These are phyloP conservation scores for Penicillium thymicola DNA, from an alignment of 2,329 filamentous ascomycete species.

Conservation along the genomic window DNA sequence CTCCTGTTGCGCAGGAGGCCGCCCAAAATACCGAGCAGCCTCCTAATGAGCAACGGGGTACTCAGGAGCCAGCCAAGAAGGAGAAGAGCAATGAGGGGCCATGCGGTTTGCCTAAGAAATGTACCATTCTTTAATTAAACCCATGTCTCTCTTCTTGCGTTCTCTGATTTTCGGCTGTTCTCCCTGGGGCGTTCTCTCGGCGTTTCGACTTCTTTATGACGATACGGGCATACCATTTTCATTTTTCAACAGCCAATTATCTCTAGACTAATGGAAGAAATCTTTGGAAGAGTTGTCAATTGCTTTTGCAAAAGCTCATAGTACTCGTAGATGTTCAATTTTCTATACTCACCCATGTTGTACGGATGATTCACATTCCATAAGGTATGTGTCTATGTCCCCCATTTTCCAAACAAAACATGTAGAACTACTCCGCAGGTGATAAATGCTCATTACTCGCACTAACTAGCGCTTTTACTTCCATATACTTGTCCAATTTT, in stretches of 20 bases:
- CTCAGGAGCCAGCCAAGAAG: conserved; percentile 42
- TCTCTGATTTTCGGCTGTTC: conserved; percentile 10
- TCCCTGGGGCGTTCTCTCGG: conserved; percentile 15
- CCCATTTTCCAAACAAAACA: too few relatives aligned
- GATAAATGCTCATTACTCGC: too few relatives aligned
- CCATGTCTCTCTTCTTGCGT: conserved; percentile 12
- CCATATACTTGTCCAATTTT: too few relatives aligned
- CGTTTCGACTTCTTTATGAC: conserved; percentile 15
- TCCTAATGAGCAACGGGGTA: conserved; percentile 24
- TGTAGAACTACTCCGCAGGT: too few relatives aligned
- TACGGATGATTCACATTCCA: background rate
- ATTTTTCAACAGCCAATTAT: background rate
- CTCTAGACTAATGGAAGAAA: background rate
- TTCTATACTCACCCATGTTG: background rate
- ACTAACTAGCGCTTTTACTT: too few relatives aligned
- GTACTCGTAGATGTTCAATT: background rate
- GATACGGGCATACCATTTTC: background rate
- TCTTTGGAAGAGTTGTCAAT: background rate
- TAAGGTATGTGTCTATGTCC: too few relatives aligned
- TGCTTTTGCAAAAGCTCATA: background rate
- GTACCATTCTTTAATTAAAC: conserved; percentile 58
- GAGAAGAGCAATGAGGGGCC: conserved; percentile 57
- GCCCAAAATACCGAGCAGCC: conserved; percentile 24
- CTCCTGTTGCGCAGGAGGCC: conserved; percentile 26
- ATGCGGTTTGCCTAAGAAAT: conserved; percentile 75